These are phyloP conservation scores for Basipetospora chlamydospora DNA, from an alignment of 2,329 filamentous ascomycete genomes.

Conservation along the genomic window DNA sequence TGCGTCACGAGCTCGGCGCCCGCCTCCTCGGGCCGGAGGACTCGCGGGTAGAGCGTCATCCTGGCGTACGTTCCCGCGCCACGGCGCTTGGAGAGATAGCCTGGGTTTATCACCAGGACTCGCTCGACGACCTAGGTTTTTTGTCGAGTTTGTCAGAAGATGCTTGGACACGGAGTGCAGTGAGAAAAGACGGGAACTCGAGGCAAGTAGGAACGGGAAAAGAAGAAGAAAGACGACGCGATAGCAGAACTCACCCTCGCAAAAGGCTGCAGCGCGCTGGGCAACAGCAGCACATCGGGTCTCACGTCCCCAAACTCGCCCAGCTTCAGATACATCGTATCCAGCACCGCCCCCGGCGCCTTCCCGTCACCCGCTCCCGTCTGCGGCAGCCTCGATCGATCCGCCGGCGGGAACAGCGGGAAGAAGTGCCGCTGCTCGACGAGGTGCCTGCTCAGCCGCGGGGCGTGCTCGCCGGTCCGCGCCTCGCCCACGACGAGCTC, in stretches of 20 bases:
- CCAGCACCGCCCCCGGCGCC: conserved; percentile 63
- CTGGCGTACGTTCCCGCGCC: conserved; percentile 77
- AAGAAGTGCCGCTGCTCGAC: conserved; percentile 87
- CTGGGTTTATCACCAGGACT: conserved; percentile 82
- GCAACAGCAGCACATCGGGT: conserved; percentile 73
- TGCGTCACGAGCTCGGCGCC: conserved; percentile 48
- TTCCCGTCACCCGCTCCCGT: conserved; percentile 44
- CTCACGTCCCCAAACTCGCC: conserved; percentile 80
- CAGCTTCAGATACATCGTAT: conserved; percentile 71
- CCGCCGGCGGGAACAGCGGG: conserved; percentile 71
- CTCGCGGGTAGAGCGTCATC: conserved; percentile 57
- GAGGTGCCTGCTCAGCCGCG: conserved; percentile 59
- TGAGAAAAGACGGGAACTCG: no score
- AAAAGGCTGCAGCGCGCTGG: conserved; percentile 73
- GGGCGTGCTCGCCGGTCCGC: conserved; percentile 16
- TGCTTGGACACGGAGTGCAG: no score
- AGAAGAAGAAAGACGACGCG: background rate
- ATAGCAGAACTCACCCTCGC: conserved; percentile 54
- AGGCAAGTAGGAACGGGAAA: background rate
- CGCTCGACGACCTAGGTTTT: conserved; percentile 65
- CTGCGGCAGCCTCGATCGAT: conserved; percentile 51
- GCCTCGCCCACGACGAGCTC: conserved; percentile 45
- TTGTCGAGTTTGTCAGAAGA: no score
- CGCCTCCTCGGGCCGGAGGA: conserved; percentile 40
- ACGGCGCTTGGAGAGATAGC: conserved; percentile 68